phyloP scores from a whole-genome alignment of 768 basidiomycete species.

The Mycena albidolilacea region DNA sequence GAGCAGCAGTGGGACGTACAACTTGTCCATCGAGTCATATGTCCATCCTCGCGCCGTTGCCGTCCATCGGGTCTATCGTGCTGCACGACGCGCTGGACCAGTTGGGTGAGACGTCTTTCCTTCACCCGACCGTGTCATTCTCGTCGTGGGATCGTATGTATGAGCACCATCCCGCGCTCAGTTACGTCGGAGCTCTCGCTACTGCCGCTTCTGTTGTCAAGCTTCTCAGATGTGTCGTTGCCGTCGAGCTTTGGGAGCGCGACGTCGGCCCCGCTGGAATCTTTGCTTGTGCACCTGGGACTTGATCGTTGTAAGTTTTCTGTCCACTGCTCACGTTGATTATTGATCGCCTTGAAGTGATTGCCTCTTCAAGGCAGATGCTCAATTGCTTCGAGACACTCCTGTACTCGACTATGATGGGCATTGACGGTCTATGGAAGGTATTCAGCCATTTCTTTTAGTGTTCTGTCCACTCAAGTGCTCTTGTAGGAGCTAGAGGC shows the following conservation, averaged over 20 bases:
- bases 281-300: no score
- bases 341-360: no score
- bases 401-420: no score
- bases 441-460: no score
- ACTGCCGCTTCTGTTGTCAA: slow-evolving; percentile 43
- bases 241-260: slow-evolving; percentile 30
- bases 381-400: no score
- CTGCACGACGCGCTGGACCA: slow-evolving; percentile 74
- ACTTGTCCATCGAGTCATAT: slow-evolving; percentile 56
- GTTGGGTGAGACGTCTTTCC: slow-evolving; percentile 82
- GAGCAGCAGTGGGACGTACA: slow-evolving; percentile 72
- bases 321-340: no score
- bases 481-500: no score
- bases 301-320: no score
- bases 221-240: slow-evolving; percentile 36
- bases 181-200: slow-evolving; percentile 48
- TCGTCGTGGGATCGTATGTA: slow-evolving; percentile 56
- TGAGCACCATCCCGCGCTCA: slow-evolving; percentile 62
- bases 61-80: slow-evolving; percentile 66
- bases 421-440: no score
- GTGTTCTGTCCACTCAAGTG: no score
- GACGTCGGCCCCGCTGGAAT: slow-evolving; percentile 29
- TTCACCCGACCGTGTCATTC: slow-evolving; percentile 68
- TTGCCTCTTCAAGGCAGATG: no score
- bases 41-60: slow-evolving; percentile 80